Base-by-base conservation (phyloP, 2,329 filamentous ascomycete species). In the Trichoderma citrinoviride region DNA sequence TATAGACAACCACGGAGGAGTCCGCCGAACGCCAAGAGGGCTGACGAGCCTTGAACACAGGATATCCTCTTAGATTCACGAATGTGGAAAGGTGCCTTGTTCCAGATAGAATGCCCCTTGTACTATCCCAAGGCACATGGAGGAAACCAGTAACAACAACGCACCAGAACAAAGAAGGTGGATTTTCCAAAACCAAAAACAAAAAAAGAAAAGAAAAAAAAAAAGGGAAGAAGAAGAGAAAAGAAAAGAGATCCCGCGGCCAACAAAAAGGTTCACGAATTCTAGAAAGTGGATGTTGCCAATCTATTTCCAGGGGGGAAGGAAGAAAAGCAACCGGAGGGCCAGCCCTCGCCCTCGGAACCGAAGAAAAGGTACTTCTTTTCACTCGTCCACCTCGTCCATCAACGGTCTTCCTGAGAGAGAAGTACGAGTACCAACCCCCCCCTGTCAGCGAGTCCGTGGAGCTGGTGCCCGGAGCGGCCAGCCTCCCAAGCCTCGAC, bases 261-360 rank as follows among this genome's bases (percentile, higher is more conserved):
- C 33, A 37, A 37, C 33, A 12, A 37, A 12, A 37, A 37, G 33
- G 12, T 37, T 37, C 33, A 14, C 5, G 46, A 7, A 27, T 43
- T 61, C 58, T 55, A 47, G 60, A 63, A 62, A 55, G 60, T 63
- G 60, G 50, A 64, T 64, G 25, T 50, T 50, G 37, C 62, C 53
- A 57, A 58, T 64, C 25, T 64, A 21, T 50, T 3, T 65, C 41
- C 63, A 47, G 41, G 53, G 46, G 27, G n/a, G n/a, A n/a, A n/a
- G n/a, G n/a, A 21, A 21, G 44, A 60, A 56, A 43, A 44, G 37
- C 41, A 55, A 17, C 23, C 25, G 23, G 53, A 56, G 47, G 29
- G 29, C 27, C 33, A 23, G n/a, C 12, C 27, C 43, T 56, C 52
- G 37, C 55, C 46, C 23, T 56, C 41, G 17, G 14, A 27, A 27